Evolutionary conservation across 2,329 filamentous ascomycete genomes (phyloP), one percentile per base, ranked within the genome.

Genomic region (Hymenoscyphus scutula): DNA sequence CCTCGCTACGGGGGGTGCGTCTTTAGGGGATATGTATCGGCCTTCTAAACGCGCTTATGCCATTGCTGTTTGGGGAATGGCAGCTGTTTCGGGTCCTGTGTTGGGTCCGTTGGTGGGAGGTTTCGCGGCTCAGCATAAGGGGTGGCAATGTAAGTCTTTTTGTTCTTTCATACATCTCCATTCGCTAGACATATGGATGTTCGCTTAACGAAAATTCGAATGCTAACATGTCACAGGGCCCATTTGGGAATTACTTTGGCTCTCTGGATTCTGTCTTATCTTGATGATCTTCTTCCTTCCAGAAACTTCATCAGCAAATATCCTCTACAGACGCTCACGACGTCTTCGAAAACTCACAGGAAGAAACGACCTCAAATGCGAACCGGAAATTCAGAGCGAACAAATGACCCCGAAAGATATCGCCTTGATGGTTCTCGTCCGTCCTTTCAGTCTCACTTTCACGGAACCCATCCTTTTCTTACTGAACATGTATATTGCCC

Each of bases 391-490:
- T 62, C 80, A 41, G 27, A 6, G n/a, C 17, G 57, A 59, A 8
- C 3, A 25, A 2, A 77, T 84, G 71, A 81, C 76, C 25, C 72
- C 79, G 1, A 74, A 75, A 5, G 76, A 78, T 10, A 74, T 86
- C 23, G 74, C 80, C 7, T 62, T 80, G 51, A 82, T 86, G 61
- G 81, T 84, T 0, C 76, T 89, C 34, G 79, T 86, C 72, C 82
- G 83, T 71, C 86, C 86, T 3, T 75, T 83, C 37, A 78, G 84
- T 68, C 82, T 88, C 65, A 84, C 79, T 8, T 67, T 87, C 70
- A 81, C 82, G 65, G 85, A 88, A 62, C 86, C 86, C 0, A 83
- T 85, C 15, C 79, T 89, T 64, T 74, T 86, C 65, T 84, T 87
- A 68, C 79, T 85, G 1, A 84, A 87, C 69, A 65, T 87, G 41